Evolutionary conservation across 768 basidiomycete species (phyloP), one percentile per base, ranked within the genome.

Genomic region (Tylopilus sp.): DNA sequence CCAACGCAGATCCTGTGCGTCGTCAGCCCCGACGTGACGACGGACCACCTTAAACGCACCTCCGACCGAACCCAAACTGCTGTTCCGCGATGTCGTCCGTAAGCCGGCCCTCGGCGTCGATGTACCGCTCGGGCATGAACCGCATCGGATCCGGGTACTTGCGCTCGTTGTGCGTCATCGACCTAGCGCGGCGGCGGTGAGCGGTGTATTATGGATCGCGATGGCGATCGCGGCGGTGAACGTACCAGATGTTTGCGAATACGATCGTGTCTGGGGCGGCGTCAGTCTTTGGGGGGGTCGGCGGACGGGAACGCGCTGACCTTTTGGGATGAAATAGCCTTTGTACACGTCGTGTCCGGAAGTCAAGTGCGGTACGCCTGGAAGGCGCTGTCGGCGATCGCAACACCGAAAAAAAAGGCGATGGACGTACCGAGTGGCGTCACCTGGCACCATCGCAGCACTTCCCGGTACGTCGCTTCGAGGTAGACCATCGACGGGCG

Each of bases 301-400:
- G n/a, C n/a, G n/a, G n/a, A n/a, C n/a, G n/a, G n/a, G n/a, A n/a
- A n/a, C n/a, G 13, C 29, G 13, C 29, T 3, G 4, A 64, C 62
- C 63, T 50, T 60, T 63, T 7, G 62, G 62, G 45, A 55, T 55
- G 54, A 59, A 56, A 26, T 50, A 62, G 0, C 59, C 56, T 22
- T 61, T 28, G 31, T 63, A 60, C 21, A 57, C 47, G 47, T 63
- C 62, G 14, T 45, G 21, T 1, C 6, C 53, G 3, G 58, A 51
- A 1, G 61, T 63, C 34, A 59, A 46, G 45, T 74, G 73, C 4
- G 68, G 62, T 1, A 68, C 56, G 6, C 72, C 72, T 62, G 9
- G 7, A 17, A 14, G 4, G 10, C 7, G 17, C 11, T 10, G n/a
- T 14, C 40, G 31, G 14, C 17, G 17, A n/a, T n/a, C 34, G 33